Conservation (phyloP, 2,329 filamentous ascomycete species). For the Colletotrichum nymphaeae region DNA sequence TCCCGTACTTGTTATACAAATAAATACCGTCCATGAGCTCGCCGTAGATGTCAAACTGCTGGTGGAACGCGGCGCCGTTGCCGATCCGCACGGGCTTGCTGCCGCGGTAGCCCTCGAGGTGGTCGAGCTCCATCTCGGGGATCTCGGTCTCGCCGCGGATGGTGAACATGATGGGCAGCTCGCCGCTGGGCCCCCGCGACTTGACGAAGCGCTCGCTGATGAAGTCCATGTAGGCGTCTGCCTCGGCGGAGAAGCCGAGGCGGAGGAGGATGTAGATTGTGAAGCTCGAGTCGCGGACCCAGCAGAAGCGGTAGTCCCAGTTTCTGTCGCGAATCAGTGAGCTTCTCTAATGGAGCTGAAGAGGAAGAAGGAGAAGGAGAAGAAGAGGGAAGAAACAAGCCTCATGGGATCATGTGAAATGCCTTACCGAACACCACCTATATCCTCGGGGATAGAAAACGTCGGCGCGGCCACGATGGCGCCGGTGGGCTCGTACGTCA, state of each 20-base stretch:
- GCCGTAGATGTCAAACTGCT: slow-evolving; percentile 84
- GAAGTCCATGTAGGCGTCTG: slow-evolving; percentile 82
- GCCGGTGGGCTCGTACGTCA: slow-evolving; percentile 83
- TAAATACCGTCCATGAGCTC: slow-evolving; percentile 84
- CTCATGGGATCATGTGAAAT: background rate
- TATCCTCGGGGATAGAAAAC: slow-evolving; percentile 80
- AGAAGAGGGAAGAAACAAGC: too few species aligned
- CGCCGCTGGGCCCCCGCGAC: slow-evolving; percentile 69
- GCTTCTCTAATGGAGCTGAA: background rate
- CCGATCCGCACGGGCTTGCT: slow-evolving; percentile 81
- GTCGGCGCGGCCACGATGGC: slow-evolving; percentile 82
- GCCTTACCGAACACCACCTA: slow-evolving; percentile 68
- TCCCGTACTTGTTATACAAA: slow-evolving; percentile 83
- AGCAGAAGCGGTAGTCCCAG: slow-evolving; percentile 82
- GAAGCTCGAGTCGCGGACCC: slow-evolving; percentile 83
- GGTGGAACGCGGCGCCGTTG: slow-evolving; percentile 81
- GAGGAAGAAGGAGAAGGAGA: background rate
- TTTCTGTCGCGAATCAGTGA: slow-evolving; percentile 53
- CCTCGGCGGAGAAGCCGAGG: slow-evolving; percentile 80
- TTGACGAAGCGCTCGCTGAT: slow-evolving; percentile 77
- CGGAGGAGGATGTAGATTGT: slow-evolving; percentile 82
- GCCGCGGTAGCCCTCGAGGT: slow-evolving; percentile 78
- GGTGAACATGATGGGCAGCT: slow-evolving; percentile 84
- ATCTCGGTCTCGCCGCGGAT: slow-evolving; percentile 81
- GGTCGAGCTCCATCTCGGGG: slow-evolving; percentile 74